Conservation (phyloP, 75 land plant genomes). For the Cryptomeria japonica region DNA sequence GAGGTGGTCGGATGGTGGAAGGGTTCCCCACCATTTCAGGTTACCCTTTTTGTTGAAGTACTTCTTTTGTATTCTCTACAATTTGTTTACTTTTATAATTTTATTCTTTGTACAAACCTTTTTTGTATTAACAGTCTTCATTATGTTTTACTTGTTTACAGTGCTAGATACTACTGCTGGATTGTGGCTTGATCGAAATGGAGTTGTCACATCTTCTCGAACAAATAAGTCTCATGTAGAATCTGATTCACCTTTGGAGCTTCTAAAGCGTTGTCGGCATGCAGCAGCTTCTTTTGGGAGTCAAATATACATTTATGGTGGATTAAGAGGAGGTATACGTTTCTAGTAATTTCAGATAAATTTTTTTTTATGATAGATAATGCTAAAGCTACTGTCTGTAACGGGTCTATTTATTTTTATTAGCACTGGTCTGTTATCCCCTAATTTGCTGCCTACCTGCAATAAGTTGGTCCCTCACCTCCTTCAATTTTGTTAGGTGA, state of each 20-base stretch:
- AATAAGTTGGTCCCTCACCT: too few relatives aligned
- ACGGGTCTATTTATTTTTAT: background rate
- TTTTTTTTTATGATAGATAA: background rate
- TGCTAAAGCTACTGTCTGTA: background rate
- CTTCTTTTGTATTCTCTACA: background rate
- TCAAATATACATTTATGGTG: conserved; percentile 76
- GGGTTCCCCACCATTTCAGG: conserved; percentile 77
- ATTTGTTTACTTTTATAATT: conserved; percentile 3
- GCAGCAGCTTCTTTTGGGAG: conserved; percentile 82
- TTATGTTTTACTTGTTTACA: conserved; percentile 22
- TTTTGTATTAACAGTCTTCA: background rate
- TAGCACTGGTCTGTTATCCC: background rate
- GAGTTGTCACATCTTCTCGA: conserved; percentile 72
- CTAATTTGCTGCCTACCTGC: too few relatives aligned
- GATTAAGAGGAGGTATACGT: conserved; percentile 77
- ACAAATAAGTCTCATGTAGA: conserved; percentile 41
- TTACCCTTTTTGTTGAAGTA: conserved; percentile 14
- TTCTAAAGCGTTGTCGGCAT: conserved; percentile 89
- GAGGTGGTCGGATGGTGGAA: conserved; percentile 75
- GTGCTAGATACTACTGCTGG: conserved; percentile 92
- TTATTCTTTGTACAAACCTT: background rate
- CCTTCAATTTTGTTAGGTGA: too few relatives aligned
- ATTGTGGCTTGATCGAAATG: conserved; percentile 82
- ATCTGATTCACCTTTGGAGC: conserved; percentile 56
- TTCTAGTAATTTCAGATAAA: background rate